A percentile compares a stretch with the other conserved stretches of the same genome.
Evolutionary conservation across 148 eudicot species (phyloP).

Genomic region (Diospyros lotus): DNA sequence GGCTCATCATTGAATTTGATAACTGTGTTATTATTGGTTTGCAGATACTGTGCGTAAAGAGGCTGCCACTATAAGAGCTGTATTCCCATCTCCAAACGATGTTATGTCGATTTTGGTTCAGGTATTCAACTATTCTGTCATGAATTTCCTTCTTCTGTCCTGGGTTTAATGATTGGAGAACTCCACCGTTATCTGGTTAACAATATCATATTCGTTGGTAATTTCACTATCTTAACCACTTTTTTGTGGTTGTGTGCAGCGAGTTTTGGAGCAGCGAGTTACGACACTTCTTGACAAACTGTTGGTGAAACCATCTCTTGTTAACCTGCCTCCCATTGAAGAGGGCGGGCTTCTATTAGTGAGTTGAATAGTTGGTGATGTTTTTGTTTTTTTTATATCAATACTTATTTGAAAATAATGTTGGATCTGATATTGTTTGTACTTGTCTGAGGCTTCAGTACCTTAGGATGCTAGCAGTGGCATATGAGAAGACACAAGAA

Average conservation of each 20-base stretch:
- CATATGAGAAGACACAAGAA: conserved; percentile 96
- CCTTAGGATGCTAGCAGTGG: conserved; percentile 97
- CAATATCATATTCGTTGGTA: too few species aligned
- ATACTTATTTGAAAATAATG: neutral
- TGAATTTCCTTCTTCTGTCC: conserved; percentile 1
- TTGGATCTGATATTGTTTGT: conserved; percentile 12
- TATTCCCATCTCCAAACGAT: conserved; percentile 96
- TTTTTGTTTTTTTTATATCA: neutral
- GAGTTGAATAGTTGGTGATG: conserved; percentile 38
- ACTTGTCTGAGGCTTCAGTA: conserved; percentile 49
- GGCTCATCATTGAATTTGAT: conserved; percentile 7
- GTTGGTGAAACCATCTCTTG: conserved; percentile 78
- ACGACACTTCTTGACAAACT: conserved; percentile 92
- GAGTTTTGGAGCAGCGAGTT: conserved; percentile 94
- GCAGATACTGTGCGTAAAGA: conserved; percentile 97
- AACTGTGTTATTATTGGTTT: conserved; percentile 15
- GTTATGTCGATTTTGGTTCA: conserved; percentile 98
- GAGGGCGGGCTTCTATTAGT: conserved; percentile 90
- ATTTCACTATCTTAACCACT: neutral
- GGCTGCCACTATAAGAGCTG: conserved; percentile 95
- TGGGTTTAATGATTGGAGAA: neutral
- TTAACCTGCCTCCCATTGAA: conserved; percentile 79
- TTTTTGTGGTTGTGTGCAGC: conserved; percentile 43
- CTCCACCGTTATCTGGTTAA: neutral
- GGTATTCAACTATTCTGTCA: conserved; percentile 77